phyloP scores from a whole-genome alignment of 2,329 filamentous ascomycete genomes.

The Diatrype stigma region DNA sequence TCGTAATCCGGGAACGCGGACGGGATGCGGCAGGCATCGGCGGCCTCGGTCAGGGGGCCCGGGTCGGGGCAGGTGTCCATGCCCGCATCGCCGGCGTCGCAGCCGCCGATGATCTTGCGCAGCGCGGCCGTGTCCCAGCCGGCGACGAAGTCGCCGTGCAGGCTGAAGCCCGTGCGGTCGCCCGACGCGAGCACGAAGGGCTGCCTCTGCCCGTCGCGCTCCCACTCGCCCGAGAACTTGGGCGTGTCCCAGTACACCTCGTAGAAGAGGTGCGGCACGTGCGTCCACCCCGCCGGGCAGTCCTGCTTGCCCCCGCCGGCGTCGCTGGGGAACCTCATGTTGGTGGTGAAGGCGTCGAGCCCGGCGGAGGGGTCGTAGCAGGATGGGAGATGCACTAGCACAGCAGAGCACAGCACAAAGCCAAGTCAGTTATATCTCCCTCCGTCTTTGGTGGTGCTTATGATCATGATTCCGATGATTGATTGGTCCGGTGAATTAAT shows the following conservation, averaged over 20 bases:
- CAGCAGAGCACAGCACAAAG: too few species aligned
- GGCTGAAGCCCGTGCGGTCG: conserved; percentile 46
- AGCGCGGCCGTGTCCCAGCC: conserved; percentile 40
- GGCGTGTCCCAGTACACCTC: conserved; percentile 60
- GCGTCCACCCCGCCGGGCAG: conserved; percentile 51
- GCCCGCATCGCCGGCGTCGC: conserved; percentile 54
- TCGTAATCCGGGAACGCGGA: neutral
- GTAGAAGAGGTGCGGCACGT: conserved; percentile 54
- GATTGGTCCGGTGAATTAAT: too few species aligned
- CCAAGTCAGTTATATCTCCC: too few species aligned
- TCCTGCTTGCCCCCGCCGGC: conserved; percentile 44
- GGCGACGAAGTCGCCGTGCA: conserved; percentile 51
- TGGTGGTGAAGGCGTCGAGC: conserved; percentile 56
- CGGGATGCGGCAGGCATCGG: neutral
- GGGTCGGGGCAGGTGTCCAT: conserved; percentile 59
- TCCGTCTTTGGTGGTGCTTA: too few species aligned
- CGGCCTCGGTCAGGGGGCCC: conserved; percentile 25
- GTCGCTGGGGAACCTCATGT: conserved; percentile 60
- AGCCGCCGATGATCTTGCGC: conserved; percentile 34
- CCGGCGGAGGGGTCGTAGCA: conserved; percentile 66
- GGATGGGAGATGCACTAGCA: conserved; percentile 68
- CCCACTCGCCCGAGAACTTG: conserved; percentile 48
- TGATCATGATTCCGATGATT: too few species aligned
- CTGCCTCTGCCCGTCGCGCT: conserved; percentile 47
- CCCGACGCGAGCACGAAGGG: conserved; percentile 63